Percentiles rank a stretch among this genome's conserved stretches.
phyloP scores from a whole-genome alignment of 371 early-diverging fungal genomes.

The Haplosporangium sp. region DNA sequence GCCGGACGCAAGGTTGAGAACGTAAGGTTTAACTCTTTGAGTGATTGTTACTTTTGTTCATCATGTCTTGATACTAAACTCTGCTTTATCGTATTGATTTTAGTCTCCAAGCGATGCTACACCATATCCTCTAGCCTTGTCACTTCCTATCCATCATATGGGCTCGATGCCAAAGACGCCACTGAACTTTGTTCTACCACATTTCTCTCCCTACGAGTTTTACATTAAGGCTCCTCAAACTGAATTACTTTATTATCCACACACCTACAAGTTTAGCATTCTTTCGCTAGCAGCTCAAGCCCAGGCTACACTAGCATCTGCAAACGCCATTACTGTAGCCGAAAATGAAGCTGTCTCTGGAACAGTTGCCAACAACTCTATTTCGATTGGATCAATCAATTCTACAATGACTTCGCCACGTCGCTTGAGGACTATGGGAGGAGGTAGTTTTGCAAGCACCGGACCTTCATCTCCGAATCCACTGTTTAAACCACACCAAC shows the following conservation, averaged over 20 bases:
- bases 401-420: slow-evolving; percentile 11
- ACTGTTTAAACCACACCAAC: slow-evolving; percentile 8
- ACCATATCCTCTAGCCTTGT: slow-evolving; percentile 40
- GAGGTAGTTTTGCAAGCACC: neutral
- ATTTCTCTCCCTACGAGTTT: slow-evolving; percentile 53
- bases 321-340: slow-evolving; percentile 12
- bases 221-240: slow-evolving; percentile 49
- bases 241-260: slow-evolving; percentile 43
- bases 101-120: slow-evolving; percentile 51
- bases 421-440: slow-evolving; percentile 1
- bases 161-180: slow-evolving; percentile 48
- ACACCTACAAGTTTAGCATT: slow-evolving; percentile 43
- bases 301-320: slow-evolving; percentile 28
- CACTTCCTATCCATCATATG: slow-evolving; percentile 45
- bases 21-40: slow-evolving; percentile 13
- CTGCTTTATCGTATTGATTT: neutral
- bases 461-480: slow-evolving; percentile 18
- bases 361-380: neutral
- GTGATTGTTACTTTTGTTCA: neutral
- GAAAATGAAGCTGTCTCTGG: slow-evolving; percentile 5
- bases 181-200: slow-evolving; percentile 44
- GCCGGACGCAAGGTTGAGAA: slow-evolving; percentile 52
- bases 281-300: slow-evolving; percentile 44
- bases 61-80: neutral
- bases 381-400: slow-evolving; percentile 1